Base-by-base conservation (phyloP, 1,139 yeast genomes). In the Candida frijolesensis region DNA sequence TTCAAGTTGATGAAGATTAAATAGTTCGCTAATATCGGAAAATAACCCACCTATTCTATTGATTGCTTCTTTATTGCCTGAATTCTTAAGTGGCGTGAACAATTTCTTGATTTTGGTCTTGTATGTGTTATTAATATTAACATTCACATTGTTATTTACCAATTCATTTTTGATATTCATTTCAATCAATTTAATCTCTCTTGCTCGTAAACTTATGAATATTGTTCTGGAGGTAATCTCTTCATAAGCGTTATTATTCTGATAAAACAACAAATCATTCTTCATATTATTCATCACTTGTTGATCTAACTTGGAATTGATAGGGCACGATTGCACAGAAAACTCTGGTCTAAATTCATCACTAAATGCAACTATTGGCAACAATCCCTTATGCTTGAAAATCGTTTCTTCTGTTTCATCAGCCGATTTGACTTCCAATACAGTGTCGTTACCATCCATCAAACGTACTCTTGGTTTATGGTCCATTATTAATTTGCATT, bases 291-390 rank as follows among this genome's bases (percentile, higher is more conserved):
- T 66, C 35, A 76, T 63, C 6, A 84, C 74, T 49, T 74, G 80
- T n/a, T 72, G 67, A 54, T 83, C 87, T 10, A 83, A 64, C 52
- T 82, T 81, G 8, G 79, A 74, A 39, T 74, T 70, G 12, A 76
- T 62, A 2, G 83, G 80, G 58, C 84, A 79, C 29, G 82, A 72
- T 65, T 78, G 80, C 18, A 80, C 57, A 4, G 69, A 65, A 57
- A 76, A 81, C 56, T 80, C 85, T 0, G 84, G 81, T 47, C 83
- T 64, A 57, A 71, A 81, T 53, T 79, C 82, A 39, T 80, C 82
- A 4, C 76, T 65, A 55, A 76, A 81, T 5, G 84, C 84, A 4
- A 76, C 78, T 49, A 68, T 63, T 0, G 82, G 74, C 9, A 72
- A 65, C 39, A 78, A 58, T n/a, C 60, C 57, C 44, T 58, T 60